Conservation (phyloP, 2,329 filamentous ascomycete species). For the Cercospora sesami region DNA sequence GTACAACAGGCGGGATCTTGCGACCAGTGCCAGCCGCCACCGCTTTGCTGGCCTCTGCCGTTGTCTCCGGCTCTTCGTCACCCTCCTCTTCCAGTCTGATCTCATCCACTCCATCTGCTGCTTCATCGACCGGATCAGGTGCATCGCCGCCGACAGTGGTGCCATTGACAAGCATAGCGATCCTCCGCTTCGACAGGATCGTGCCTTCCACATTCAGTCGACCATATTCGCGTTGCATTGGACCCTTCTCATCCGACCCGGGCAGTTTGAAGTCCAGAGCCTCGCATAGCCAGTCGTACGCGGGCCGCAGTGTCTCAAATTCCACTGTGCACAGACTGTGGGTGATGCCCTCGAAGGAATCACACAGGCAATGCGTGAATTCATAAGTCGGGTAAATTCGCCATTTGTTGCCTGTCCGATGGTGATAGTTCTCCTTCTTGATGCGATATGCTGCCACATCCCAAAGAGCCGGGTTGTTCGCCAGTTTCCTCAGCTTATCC, state of each 20-base stretch:
- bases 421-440: constrained; percentile 69
- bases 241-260: constrained; percentile 51
- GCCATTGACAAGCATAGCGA: constrained; percentile 76
- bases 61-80: constrained; percentile 37
- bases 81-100: constrained; percentile 48
- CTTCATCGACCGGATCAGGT: constrained; percentile 30
- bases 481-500: constrained; percentile 42
- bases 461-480: constrained; percentile 94
- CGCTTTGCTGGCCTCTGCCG: constrained; percentile 29
- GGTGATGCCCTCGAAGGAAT: constrained; percentile 88
- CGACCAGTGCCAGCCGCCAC: constrained; percentile 27
- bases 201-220: constrained; percentile 80
- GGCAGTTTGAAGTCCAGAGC: constrained; percentile 77
- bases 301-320: constrained; percentile 79
- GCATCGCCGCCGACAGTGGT: constrained; percentile 41
- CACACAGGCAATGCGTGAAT: constrained; percentile 81
- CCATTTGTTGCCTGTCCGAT: constrained; percentile 80
- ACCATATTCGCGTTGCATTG: constrained; percentile 89
- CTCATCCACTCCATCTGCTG: constrained; percentile 39
- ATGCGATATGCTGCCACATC: constrained; percentile 90
- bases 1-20: constrained; percentile 59
- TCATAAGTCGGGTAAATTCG: constrained; percentile 95
- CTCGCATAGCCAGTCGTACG: constrained; percentile 89
- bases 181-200: constrained; percentile 81
- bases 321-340: constrained; percentile 93